phyloP scores from a whole-genome alignment of 2,329 filamentous ascomycete genomes.

The Paracamarosporium sp. region DNA sequence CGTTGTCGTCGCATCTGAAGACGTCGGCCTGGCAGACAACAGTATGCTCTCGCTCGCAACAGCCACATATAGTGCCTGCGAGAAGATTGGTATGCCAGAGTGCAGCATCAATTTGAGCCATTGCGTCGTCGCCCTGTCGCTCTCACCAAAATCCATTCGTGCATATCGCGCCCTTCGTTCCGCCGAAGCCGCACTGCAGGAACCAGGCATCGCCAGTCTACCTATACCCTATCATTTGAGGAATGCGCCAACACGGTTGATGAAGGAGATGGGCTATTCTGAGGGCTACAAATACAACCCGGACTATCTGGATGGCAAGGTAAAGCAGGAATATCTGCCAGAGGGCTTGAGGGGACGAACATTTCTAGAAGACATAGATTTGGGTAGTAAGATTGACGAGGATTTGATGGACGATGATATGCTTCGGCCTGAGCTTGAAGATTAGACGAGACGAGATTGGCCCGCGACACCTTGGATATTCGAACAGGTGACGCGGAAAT shows the following conservation, averaged over 20 bases:
- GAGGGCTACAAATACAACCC: slow-evolving; percentile 97
- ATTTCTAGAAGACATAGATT: slow-evolving; percentile 81
- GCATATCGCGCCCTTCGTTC: slow-evolving; percentile 84
- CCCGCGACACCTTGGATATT: neutral
- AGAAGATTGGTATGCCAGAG: slow-evolving; percentile 95
- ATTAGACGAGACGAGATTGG: slow-evolving; percentile 4
- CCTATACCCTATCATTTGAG: slow-evolving; percentile 87
- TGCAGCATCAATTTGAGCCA: slow-evolving; percentile 92
- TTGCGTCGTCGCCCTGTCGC: slow-evolving; percentile 78
- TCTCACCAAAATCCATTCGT: slow-evolving; percentile 85
- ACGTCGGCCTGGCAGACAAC: slow-evolving; percentile 90
- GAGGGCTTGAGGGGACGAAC: slow-evolving; percentile 71
- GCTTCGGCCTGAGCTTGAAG: slow-evolving; percentile 33
- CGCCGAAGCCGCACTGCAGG: slow-evolving; percentile 77
- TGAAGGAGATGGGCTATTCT: slow-evolving; percentile 92
- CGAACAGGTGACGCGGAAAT: neutral
- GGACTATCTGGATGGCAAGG: slow-evolving; percentile 80
- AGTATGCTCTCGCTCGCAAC: slow-evolving; percentile 83
- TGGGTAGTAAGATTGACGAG: slow-evolving; percentile 78
- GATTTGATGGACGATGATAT: slow-evolving; percentile 37
- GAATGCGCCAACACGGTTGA: slow-evolving; percentile 89
- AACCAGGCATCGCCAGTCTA: slow-evolving; percentile 81
- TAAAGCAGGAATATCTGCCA: slow-evolving; percentile 90
- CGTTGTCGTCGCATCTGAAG: slow-evolving; percentile 93
- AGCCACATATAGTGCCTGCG: slow-evolving; percentile 82